Base-by-base conservation (phyloP, 352 stramenopile genomes). In the Elongisporangium prolatum region DNA sequence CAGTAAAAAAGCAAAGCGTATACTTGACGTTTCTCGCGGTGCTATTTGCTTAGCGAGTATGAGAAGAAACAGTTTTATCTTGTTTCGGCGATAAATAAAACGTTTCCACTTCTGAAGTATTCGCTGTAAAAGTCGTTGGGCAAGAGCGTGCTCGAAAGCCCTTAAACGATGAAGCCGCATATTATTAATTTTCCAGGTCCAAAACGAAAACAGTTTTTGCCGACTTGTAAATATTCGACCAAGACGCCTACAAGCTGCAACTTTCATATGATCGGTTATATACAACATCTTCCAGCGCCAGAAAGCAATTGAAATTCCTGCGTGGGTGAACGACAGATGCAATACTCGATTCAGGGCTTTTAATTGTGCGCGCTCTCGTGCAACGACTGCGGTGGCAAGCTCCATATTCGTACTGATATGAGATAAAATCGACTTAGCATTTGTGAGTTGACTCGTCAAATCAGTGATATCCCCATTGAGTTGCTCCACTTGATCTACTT, bases 121-220 rank as follows among this genome's bases (percentile, higher is more conserved):
- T 4, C 10, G 34, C 34, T 44, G 34, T 17, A 44, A 0, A 7
- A 44, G 9, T 44, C 34, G 34, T 44, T 44, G 34, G 11, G 5
- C 10, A 2, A 44, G 34, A 44, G 11, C 10, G 11, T 44, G 34
- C 34, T 44, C 34, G 4, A 44, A 10, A 2, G 9, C 5, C 7
- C 16, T 53, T 24, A 16, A n/a, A n/a, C 48, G 21, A 21, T 25
- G 14, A 17, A 14, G 16, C 18, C 28, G 2, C 7, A 10, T 0
- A 9, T 21, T 50, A 17, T 67, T 66, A 7, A 56, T 49, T 17
- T 77, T 77, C 72, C 69, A 80, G 4, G 51, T 3, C 52, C 47
- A 60, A 54, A 80, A 80, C 3, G 50, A 49, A 20, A 65, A 44
- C 3, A 21, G 49, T 8, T 59, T 40, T 25, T 57, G 52, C 11